Base-by-base conservation (phyloP, 208 protist genomes). In the Leishmania lainsoni region DNA sequence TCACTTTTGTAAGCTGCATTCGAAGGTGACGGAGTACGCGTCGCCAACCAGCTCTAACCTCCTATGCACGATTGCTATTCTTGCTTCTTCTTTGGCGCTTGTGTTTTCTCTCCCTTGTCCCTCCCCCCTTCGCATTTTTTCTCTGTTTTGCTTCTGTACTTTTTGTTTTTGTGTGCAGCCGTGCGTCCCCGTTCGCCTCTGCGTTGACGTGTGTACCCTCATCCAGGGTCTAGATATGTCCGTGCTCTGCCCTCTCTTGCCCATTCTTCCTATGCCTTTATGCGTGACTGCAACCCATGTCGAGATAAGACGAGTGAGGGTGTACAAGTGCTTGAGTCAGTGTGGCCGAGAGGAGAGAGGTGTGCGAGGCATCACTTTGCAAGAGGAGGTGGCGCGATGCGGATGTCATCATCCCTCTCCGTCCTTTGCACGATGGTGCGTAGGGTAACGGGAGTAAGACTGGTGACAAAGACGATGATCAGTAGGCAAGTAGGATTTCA, bases 21-120 rank as follows among this genome's bases (percentile, higher is more conserved):
- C n/a, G 61, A 66, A 66, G 29, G 61, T 66, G 29, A 66, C 61
- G 58, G 58, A 66, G 61, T 66, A 66, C 61, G 61, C 29, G 61
- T 29, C 61, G 61, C 61, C 61, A 66, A 66, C 61, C 61, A 35
- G 61, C 29, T 66, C 61, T 26, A 39, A 35, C 61, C 61, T 35
- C 14, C 61, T 32, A 14, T 66, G 61, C 61, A 66, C 61, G 14
- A 20, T 29, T 39, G n/a, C 68, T 51, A 4, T 73, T 26, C 68
- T 29, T 32, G 39, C 14, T 51, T 72, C 63, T 10, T 79, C n/a
- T 71, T 20, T 58, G n/a, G 9, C 71, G 32, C 42, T 26, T 66
- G 61, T 20, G 26, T 32, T 20, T 39, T 5, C 61, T 20, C 71
- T n/a, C 12, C 45, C 20, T 26, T 56, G 54, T 72, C 29, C 72